phyloP scores from a whole-genome alignment of 495 filamentous ascomycete species.

The Evansstolkia leycettana region DNA sequence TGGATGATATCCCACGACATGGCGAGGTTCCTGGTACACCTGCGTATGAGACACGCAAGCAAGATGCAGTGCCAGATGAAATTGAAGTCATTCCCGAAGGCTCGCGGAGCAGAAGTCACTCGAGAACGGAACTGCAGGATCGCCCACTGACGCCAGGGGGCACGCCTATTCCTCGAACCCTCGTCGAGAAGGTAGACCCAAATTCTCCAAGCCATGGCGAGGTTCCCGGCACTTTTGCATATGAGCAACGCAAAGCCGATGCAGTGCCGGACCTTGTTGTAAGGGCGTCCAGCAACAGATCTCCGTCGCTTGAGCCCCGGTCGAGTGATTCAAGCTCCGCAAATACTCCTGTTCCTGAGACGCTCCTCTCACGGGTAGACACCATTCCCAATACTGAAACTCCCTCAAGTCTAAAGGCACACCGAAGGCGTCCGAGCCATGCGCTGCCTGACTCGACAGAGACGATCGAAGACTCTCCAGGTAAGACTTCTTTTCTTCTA shows the following conservation, averaged over 20 bases:
- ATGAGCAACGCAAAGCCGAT: slow-evolving; percentile 63
- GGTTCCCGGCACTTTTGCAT: slow-evolving; percentile 72
- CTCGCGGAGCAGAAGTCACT: slow-evolving; percentile 31
- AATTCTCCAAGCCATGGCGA: slow-evolving; percentile 65
- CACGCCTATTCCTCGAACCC: slow-evolving; percentile 61
- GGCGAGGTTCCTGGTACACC: slow-evolving; percentile 52
- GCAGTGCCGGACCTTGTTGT: slow-evolving; percentile 65
- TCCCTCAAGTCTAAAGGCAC: slow-evolving; percentile 24
- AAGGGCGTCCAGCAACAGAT: slow-evolving; percentile 15
- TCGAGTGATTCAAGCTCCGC: slow-evolving; percentile 7
- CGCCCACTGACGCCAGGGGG: slow-evolving; percentile 37
- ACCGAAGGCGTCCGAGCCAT: slow-evolving; percentile 32
- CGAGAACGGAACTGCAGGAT: slow-evolving; percentile 23
- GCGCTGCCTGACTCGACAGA: slow-evolving; percentile 36
- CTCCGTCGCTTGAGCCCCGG: slow-evolving; percentile 9
- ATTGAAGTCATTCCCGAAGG: slow-evolving; percentile 50
- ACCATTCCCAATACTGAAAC: slow-evolving; percentile 23
- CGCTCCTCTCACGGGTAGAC: slow-evolving; percentile 31
- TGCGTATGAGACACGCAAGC: slow-evolving; percentile 42
- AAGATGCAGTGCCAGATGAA: slow-evolving; percentile 56
- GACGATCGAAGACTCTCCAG: slow-evolving; percentile 29
- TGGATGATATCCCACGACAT: slow-evolving; percentile 43
- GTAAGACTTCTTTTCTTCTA: slow-evolving; percentile 26
- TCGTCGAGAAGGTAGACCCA: slow-evolving; percentile 70
- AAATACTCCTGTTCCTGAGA: slow-evolving; percentile 29